Evolutionary conservation across 768 basidiomycete species (phyloP).

Genomic region (Suillus plorans): DNA sequence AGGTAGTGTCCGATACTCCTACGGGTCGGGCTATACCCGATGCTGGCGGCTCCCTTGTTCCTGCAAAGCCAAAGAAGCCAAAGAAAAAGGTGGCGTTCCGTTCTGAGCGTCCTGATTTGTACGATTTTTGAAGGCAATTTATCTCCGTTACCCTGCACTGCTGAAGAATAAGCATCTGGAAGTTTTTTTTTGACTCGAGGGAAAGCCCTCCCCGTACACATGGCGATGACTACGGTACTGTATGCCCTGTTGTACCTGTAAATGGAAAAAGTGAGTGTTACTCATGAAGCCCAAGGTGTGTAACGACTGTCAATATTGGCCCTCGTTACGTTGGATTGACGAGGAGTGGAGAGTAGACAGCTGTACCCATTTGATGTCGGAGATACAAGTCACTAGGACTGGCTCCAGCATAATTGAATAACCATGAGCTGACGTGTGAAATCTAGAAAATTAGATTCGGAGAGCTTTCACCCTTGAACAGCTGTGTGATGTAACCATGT

Average conservation of each 20-base stretch:
- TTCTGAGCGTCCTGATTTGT: constrained; percentile 66
- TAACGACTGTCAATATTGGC: background rate
- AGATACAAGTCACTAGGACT: background rate
- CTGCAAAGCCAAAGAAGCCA: constrained; percentile 40
- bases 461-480: background rate
- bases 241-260: background rate
- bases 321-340: background rate
- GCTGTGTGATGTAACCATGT: constrained; percentile 3
- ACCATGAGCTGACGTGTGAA: background rate
- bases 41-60: constrained; percentile 7
- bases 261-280: background rate
- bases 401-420: background rate
- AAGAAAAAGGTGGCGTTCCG: constrained; percentile 72
- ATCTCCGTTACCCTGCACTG: background rate
- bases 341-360: background rate
- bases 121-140: constrained; percentile 56
- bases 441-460: background rate
- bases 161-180: background rate
- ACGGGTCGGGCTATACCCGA: constrained; percentile 6
- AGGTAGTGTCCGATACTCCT: constrained; percentile 8
- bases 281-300: background rate
- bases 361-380: background rate
- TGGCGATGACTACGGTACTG: background rate
- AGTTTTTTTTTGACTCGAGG: background rate
- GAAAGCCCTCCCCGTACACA: background rate